Evolutionary conservation across 352 stramenopile species (phyloP).

Genomic region (Halophytophthora batemanensis): DNA sequence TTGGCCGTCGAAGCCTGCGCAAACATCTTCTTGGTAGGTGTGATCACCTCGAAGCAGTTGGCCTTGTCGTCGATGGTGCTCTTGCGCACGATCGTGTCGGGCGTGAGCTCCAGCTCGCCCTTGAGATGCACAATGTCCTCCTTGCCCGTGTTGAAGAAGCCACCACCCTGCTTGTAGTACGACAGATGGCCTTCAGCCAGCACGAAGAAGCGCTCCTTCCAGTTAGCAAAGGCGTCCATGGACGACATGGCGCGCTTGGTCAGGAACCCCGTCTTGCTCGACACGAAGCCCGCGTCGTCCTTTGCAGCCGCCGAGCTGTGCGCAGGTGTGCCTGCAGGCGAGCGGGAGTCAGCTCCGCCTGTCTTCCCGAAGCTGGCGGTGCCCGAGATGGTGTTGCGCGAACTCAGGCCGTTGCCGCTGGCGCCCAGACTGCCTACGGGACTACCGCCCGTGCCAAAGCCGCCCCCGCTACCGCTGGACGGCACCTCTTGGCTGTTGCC

Average conservation of each 20-base stretch:
- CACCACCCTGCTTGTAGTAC: slow-evolving; percentile 86
- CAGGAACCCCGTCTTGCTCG: slow-evolving; percentile 82
- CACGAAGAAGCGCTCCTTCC: slow-evolving; percentile 88
- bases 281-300: slow-evolving; percentile 53
- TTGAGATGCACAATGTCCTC: slow-evolving; percentile 87
- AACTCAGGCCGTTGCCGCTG: slow-evolving; percentile 12
- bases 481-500: slow-evolving; percentile 65
- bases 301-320: slow-evolving; percentile 13
- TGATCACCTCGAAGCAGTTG: slow-evolving; percentile 86
- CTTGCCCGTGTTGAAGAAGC: slow-evolving; percentile 84
- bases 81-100: slow-evolving; percentile 78
- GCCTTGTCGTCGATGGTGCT: slow-evolving; percentile 84
- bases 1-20: slow-evolving; percentile 74
- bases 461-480: slow-evolving; percentile 24
- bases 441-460: slow-evolving; percentile 37
- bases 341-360: slow-evolving; percentile 7
- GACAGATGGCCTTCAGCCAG: slow-evolving; percentile 78
- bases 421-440: slow-evolving; percentile 32
- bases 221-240: slow-evolving; percentile 88
- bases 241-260: slow-evolving; percentile 85
- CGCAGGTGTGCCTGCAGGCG: slow-evolving; percentile 10
- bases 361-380: slow-evolving; percentile 37
- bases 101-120: slow-evolving; percentile 75
- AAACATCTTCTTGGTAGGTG: slow-evolving; percentile 84
- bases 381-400: slow-evolving; percentile 52